Conservation (phyloP, 768 basidiomycete species). For the Fibroporia radiculosa region DNA sequence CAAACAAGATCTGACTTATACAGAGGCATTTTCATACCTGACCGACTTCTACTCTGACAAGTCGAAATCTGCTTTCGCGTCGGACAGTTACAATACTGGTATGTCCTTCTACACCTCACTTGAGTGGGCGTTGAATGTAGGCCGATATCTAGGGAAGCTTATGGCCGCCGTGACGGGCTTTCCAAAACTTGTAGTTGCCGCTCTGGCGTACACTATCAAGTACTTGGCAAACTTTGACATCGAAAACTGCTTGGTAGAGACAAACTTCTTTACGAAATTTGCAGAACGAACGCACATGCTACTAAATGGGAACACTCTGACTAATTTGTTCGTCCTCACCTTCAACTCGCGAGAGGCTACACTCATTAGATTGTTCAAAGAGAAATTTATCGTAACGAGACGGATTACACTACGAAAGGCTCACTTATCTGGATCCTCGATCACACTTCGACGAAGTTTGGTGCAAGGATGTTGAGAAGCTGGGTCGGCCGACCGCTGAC, state of each 20-base stretch:
- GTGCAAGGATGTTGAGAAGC: conserved; percentile 67
- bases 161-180: conserved; percentile 58
- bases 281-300: conserved; percentile 77
- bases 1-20: conserved; percentile 45
- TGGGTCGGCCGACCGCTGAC: conserved; percentile 88
- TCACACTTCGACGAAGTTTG: conserved; percentile 83
- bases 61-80: conserved; percentile 29
- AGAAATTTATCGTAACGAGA: conserved; percentile 90
- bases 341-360: not conserved
- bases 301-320: conserved; percentile 79
- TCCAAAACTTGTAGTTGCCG: conserved; percentile 61
- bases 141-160: conserved; percentile 40
- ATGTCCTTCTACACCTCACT: conserved; percentile 7
- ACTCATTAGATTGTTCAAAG: conserved; percentile 24
- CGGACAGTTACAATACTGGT: conserved; percentile 41
- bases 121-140: not conserved
- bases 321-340: conserved; percentile 48
- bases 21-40: conserved; percentile 61
- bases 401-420: conserved; percentile 64
- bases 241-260: conserved; percentile 70
- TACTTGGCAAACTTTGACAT: conserved; percentile 71
- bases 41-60: conserved; percentile 60
- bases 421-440: conserved; percentile 84
- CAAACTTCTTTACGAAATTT: conserved; percentile 74
- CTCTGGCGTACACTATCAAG: conserved; percentile 64